Conservation (phyloP, 192 early-diverging fungal species). For the Diversispora epigaea region DNA sequence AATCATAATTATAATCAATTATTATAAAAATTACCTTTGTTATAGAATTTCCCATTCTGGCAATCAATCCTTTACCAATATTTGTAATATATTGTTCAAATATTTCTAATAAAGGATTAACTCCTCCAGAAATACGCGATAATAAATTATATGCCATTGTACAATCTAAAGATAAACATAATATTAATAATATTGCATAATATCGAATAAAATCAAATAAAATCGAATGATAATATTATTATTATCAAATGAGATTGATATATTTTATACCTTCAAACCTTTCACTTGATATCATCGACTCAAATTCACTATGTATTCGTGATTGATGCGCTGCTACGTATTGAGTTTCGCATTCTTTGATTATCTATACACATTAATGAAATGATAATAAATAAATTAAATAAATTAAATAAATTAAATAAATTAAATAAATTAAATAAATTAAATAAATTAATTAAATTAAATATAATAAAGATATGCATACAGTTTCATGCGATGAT, state of each 20-base stretch:
- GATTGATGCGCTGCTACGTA: conserved; percentile 68
- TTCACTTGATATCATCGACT: conserved; percentile 64
- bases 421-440: not conserved
- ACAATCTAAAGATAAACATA: conserved; percentile 54
- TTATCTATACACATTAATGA: conserved; percentile 41
- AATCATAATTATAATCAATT: not conserved
- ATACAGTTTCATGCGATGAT: conserved; percentile 65
- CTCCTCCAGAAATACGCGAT: conserved; percentile 62
- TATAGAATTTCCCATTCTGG: conserved; percentile 41
- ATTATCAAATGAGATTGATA: too few relatives aligned
- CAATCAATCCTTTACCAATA: conserved; percentile 57
- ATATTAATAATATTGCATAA: not conserved
- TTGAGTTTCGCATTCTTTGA: conserved; percentile 72
- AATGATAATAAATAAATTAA: not conserved
- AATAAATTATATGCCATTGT: conserved; percentile 66
- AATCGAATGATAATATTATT: not conserved
- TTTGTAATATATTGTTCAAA: conserved; percentile 67
- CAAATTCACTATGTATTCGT: conserved; percentile 67
- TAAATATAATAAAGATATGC: not conserved
- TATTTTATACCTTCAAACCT: conserved; percentile 51
- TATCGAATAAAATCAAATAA: not conserved
- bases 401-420: not conserved
- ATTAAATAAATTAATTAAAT: not conserved
- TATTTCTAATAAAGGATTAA: conserved; percentile 55
- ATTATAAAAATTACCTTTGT: conserved; percentile 45